A percentile compares a stretch with the other conserved stretches of the same genome.
phyloP scores from a whole-genome alignment of 192 early-diverging fungal species.

The Mortierella claussenii region DNA sequence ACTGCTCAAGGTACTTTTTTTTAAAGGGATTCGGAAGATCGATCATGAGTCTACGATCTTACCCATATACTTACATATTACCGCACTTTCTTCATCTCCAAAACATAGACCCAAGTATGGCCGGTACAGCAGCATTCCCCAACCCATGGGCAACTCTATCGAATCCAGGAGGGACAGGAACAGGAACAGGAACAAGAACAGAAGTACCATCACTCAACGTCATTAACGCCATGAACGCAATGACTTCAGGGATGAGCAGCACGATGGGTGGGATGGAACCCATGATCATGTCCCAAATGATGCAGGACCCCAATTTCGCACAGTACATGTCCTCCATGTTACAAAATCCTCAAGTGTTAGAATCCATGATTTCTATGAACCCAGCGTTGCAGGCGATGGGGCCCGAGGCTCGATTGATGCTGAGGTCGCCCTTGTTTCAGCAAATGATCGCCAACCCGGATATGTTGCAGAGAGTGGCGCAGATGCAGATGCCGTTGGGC shows the following conservation, averaged over 20 bases:
- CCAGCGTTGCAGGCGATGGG: slow-evolving; percentile 82
- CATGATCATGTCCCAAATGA: slow-evolving; percentile 61
- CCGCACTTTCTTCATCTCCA: no score
- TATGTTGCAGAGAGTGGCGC: slow-evolving; percentile 72
- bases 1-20: background rate
- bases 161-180: background rate
- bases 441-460: slow-evolving; percentile 89
- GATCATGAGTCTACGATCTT: no score
- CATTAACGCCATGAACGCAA: no score
- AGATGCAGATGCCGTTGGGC: slow-evolving; percentile 56
- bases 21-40: no score
- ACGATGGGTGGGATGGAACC: slow-evolving; percentile 70
- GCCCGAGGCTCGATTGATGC: slow-evolving; percentile 84
- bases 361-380: slow-evolving; percentile 84
- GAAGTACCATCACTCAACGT: no score
- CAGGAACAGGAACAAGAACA: slow-evolving; percentile 17
- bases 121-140: slow-evolving; percentile 3
- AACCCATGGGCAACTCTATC: slow-evolving; percentile 10
- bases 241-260: no score
- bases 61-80: no score
- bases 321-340: slow-evolving; percentile 84
- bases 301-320: slow-evolving; percentile 86
- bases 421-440: slow-evolving; percentile 77
- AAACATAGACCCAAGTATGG: background rate
- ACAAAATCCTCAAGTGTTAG: slow-evolving; percentile 85